phyloP scores from a whole-genome alignment of 78 protist species.

The Dictyostelium discoideum region dicty_2.7 NC_007089.4:5836001-5836500 shows the following conservation, averaged over 20 bases:
- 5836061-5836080: slow-evolving; percentile 31
- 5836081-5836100: background rate
- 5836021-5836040: slow-evolving; percentile 26
- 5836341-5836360: slow-evolving; percentile 68
- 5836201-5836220: slow-evolving; percentile 9
- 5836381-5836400: slow-evolving; percentile 65
- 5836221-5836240: slow-evolving; percentile 48
- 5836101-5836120: slow-evolving; percentile 32
- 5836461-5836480: slow-evolving; percentile 30
- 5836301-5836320: slow-evolving; percentile 64
- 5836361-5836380: slow-evolving; percentile 58
- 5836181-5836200: slow-evolving; percentile 29
- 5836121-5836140: slow-evolving; percentile 55
- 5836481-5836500: slow-evolving; percentile 71
- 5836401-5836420: slow-evolving; percentile 33
- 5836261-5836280: slow-evolving; percentile 1
- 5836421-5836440: slow-evolving; percentile 53
- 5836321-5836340: slow-evolving; percentile 61
- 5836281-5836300: slow-evolving; percentile 5
- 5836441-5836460: slow-evolving; percentile 52
- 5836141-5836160: slow-evolving; percentile 17
- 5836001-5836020: slow-evolving; percentile 49
- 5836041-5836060: slow-evolving; percentile 48
- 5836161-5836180: slow-evolving; percentile 20
- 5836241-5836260: slow-evolving; percentile 36